phyloP scores from a whole-genome alignment of 306 rosid species.

The Quercus gilva region DNA sequence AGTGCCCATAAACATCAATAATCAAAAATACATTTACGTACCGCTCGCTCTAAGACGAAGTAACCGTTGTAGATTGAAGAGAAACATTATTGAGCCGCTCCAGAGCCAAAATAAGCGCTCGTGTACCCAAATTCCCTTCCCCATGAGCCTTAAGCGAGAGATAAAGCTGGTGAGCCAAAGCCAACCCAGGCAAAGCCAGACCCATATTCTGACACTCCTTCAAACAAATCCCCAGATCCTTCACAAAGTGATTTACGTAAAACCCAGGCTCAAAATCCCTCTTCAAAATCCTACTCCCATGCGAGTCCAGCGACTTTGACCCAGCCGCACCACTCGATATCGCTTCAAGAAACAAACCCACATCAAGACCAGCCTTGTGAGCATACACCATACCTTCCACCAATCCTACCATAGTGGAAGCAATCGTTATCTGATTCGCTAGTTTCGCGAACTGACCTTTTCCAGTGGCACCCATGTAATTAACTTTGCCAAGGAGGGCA shows the following conservation, averaged over 20 bases:
- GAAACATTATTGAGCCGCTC: slow-evolving; percentile 77
- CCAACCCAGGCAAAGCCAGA: slow-evolving; percentile 78
- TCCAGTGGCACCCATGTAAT: slow-evolving; percentile 80
- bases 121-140: slow-evolving; percentile 74
- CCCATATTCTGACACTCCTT: slow-evolving; percentile 85
- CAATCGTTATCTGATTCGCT: slow-evolving; percentile 74
- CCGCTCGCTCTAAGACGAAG: slow-evolving; percentile 20
- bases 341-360: slow-evolving; percentile 56
- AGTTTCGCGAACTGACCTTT: slow-evolving; percentile 91
- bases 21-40: background rate
- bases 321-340: slow-evolving; percentile 80
- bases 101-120: slow-evolving; percentile 64
- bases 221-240: slow-evolving; percentile 87
- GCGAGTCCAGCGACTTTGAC: slow-evolving; percentile 58
- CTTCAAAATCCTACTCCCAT: slow-evolving; percentile 59
- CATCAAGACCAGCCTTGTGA: slow-evolving; percentile 76
- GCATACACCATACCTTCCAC: slow-evolving; percentile 91
- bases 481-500: slow-evolving; percentile 63
- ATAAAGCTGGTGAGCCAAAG: slow-evolving; percentile 87
- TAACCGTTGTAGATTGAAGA: slow-evolving; percentile 24
- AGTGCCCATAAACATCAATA: background rate
- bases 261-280: slow-evolving; percentile 86
- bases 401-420: slow-evolving; percentile 79
- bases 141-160: slow-evolving; percentile 81
- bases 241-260: slow-evolving; percentile 77